These are phyloP conservation scores for Pichia sorboxylosa DNA, from an alignment of 1,139 yeast genomes.

Conservation along the genomic window DNA sequence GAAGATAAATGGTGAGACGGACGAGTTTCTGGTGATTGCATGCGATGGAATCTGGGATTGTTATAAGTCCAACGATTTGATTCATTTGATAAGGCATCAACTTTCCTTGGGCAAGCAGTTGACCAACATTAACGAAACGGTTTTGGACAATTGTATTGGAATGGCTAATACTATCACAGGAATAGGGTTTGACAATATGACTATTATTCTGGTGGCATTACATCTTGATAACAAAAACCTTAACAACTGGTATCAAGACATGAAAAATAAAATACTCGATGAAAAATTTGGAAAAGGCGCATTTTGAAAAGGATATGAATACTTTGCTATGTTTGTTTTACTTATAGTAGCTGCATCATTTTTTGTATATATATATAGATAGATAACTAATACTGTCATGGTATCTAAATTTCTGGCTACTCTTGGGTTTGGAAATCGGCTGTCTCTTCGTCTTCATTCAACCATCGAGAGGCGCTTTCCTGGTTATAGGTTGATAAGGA, in stretches of 20 bases:
- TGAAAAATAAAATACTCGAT: constrained; percentile 37
- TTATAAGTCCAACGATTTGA: constrained; percentile 45
- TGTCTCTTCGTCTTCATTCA: constrained; percentile 1
- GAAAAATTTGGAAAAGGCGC: constrained; percentile 30
- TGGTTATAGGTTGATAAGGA: constrained; percentile 1
- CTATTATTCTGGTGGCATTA: constrained; percentile 51
- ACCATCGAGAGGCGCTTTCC: constrained; percentile 6
- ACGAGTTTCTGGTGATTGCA: constrained; percentile 58
- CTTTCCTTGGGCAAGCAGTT: constrained; percentile 46
- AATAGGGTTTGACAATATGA: constrained; percentile 74
- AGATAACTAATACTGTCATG: background rate
- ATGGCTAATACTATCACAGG: constrained; percentile 69
- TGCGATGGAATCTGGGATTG: constrained; percentile 83
- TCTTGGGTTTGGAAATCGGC: too few species aligned
- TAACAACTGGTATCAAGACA: constrained; percentile 46
- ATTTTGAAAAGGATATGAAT: too few species aligned
- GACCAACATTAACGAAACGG: constrained; percentile 45
- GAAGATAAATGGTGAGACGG: constrained; percentile 24
- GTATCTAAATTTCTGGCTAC: background rate
- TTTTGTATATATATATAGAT: too few species aligned
- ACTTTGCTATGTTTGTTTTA: too few species aligned
- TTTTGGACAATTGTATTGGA: constrained; percentile 56
- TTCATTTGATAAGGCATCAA: constrained; percentile 44
- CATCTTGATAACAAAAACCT: constrained; percentile 16
- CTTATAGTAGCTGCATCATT: too few species aligned